A percentile compares a stretch with the other conserved stretches of the same genome.
These are phyloP conservation scores for Curvularia verruculosa DNA, from an alignment of 2,329 filamentous ascomycete species.

Conservation along the genomic window DNA sequence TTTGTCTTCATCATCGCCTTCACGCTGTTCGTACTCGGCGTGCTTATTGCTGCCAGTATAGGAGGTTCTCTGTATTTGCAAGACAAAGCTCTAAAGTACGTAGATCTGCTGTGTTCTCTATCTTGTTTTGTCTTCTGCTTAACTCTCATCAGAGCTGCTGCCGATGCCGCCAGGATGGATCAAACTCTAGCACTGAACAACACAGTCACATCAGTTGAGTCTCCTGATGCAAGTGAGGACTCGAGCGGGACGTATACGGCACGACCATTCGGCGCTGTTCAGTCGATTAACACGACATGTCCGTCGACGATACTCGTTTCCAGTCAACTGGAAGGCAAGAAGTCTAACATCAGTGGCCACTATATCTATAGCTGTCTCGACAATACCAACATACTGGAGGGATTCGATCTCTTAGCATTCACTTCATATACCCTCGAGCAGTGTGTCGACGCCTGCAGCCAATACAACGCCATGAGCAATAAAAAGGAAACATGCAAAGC, in stretches of 20 bases:
- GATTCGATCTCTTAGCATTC: conserved; percentile 3
- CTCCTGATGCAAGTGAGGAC: background rate
- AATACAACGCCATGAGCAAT: conserved; percentile 8
- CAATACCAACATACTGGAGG: conserved; percentile 9
- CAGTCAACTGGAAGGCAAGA: conserved; percentile 7
- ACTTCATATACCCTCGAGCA: conserved; percentile 12
- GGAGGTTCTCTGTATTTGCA: conserved; percentile 7
- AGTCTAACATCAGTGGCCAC: background rate
- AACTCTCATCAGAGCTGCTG: background rate
- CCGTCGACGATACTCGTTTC: conserved; percentile 3
- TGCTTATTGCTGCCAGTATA: conserved; percentile 5
- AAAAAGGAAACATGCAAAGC: conserved; percentile 3
- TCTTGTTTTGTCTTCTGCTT: background rate
- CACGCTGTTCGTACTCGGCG: background rate
- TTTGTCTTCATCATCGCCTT: conserved; percentile 2
- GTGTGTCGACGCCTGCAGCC: conserved; percentile 14
- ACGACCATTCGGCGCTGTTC: conserved; percentile 4
- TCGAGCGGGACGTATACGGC: background rate
- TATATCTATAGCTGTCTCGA: conserved; percentile 12
- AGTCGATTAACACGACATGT: conserved; percentile 10
- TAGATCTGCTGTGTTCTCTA: background rate
- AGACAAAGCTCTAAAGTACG: conserved; percentile 9
- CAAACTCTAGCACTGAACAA: background rate
- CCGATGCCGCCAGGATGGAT: background rate
- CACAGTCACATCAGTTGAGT: background rate